Evolutionary conservation across 345 rosid genomes (phyloP).

Genomic region (Lagerstroemia speciosa): DNA sequence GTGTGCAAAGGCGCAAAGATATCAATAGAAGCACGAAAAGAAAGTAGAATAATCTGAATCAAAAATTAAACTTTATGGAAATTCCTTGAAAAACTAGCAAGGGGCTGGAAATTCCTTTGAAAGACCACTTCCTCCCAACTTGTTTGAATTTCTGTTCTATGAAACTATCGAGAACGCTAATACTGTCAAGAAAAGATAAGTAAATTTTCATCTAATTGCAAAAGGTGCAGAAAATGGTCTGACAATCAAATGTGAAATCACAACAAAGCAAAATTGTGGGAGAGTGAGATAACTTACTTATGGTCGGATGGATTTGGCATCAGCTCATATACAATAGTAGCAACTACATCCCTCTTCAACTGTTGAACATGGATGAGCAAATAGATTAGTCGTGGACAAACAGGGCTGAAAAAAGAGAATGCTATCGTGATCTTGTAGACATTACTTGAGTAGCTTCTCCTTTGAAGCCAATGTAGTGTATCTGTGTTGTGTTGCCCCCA

Average conservation of each 20-base stretch:
- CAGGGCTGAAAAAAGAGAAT: slow-evolving; percentile 5
- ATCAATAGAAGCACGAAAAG: slow-evolving; percentile 1
- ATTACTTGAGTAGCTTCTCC: slow-evolving; percentile 97
- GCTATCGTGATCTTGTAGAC: slow-evolving; percentile 6
- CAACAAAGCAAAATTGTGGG: slow-evolving; percentile 1
- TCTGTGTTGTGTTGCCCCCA: slow-evolving; percentile 72
- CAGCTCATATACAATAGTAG: slow-evolving; percentile 82
- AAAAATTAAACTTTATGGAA: neutral
- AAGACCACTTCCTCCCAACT: neutral
- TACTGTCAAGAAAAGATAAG: too few species aligned
- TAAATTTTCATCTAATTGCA: too few species aligned
- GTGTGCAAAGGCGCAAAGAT: slow-evolving; percentile 9
- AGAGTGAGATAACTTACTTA: slow-evolving; percentile 53
- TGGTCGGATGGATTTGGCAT: slow-evolving; percentile 97
- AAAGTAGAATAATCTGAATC: neutral
- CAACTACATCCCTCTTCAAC: slow-evolving; percentile 90
- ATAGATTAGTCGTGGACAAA: slow-evolving; percentile 9
- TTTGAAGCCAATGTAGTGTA: slow-evolving; percentile 83
- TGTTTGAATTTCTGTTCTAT: neutral
- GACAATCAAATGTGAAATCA: neutral
- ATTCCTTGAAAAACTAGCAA: neutral
- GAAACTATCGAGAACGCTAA: too few species aligned
- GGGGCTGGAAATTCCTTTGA: too few species aligned
- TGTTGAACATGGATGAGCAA: slow-evolving; percentile 23
- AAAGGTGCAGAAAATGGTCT: neutral